Evolutionary conservation across 306 rosid species (phyloP).

Genomic region (barrel medic (Medicago truncatula)): DNA sequence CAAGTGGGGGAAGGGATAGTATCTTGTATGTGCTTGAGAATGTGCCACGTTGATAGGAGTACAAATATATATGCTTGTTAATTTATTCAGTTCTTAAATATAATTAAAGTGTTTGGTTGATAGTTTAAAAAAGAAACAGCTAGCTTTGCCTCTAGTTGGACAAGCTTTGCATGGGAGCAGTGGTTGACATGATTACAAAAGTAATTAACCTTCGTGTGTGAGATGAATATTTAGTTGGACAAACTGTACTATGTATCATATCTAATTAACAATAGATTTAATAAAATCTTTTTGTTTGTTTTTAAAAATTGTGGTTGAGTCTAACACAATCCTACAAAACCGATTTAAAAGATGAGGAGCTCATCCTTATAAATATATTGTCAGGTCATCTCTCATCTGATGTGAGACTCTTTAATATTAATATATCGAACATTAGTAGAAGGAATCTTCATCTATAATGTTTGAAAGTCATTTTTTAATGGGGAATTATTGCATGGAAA

Average conservation of each 20-base stretch:
- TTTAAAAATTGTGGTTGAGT: no score
- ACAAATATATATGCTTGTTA: background rate
- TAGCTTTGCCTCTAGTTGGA: slow-evolving; percentile 41
- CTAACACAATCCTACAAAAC: no score
- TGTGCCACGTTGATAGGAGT: slow-evolving; percentile 39
- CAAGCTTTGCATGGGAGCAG: background rate
- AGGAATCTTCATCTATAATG: background rate
- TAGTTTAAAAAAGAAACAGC: slow-evolving; percentile 45
- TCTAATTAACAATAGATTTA: slow-evolving; percentile 4
- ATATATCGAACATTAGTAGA: background rate
- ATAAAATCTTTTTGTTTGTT: background rate
- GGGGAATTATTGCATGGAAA: no score
- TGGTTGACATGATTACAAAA: background rate
- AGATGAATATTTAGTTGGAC: no score
- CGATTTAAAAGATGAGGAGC: no score
- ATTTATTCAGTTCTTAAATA: slow-evolving; percentile 35
- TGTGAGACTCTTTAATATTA: no score
- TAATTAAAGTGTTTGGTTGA: slow-evolving; percentile 43
- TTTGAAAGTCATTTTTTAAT: background rate
- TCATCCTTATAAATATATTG: no score
- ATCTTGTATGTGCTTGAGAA: slow-evolving; percentile 42
- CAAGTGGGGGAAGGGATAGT: background rate
- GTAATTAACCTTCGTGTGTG: no score
- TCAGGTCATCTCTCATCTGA: no score
- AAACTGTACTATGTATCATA: no score